Evolutionary conservation across 495 filamentous ascomycete genomes (phyloP).

Genomic region (Hyaloscypha bicolor): DNA sequence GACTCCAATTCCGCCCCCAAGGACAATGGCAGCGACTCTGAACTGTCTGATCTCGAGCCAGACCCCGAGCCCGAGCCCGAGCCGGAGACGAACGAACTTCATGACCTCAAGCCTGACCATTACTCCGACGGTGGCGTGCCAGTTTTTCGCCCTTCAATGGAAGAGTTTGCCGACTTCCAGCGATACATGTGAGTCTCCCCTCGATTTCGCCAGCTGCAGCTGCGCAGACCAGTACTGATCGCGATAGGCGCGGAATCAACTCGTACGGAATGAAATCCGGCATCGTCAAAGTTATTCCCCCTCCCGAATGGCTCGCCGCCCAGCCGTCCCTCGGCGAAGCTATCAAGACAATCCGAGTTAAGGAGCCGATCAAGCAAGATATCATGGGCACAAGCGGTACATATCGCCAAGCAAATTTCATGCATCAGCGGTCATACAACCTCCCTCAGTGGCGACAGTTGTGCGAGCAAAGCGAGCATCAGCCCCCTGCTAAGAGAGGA

Average conservation of each 20-base stretch:
- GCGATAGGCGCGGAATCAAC: slow-evolving; percentile 65
- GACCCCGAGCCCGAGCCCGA: slow-evolving; percentile 17
- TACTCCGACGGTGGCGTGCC: slow-evolving; percentile 87
- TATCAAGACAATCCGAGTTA: slow-evolving; percentile 88
- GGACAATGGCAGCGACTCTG: slow-evolving; percentile 48
- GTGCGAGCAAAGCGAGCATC: slow-evolving; percentile 90
- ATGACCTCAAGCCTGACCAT: slow-evolving; percentile 69
- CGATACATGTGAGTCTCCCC: slow-evolving; percentile 55
- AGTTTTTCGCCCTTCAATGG: slow-evolving; percentile 94
- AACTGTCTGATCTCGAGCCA: slow-evolving; percentile 59
- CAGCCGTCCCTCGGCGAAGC: slow-evolving; percentile 78
- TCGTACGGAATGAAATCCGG: slow-evolving; percentile 96
- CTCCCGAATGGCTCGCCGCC: slow-evolving; percentile 86
- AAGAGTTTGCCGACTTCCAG: slow-evolving; percentile 91
- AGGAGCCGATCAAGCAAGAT: slow-evolving; percentile 96
- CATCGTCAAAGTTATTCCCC: slow-evolving; percentile 94
- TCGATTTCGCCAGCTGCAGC: background rate
- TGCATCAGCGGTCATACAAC: slow-evolving; percentile 94
- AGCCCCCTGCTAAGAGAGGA: slow-evolving; percentile 91
- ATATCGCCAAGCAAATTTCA: slow-evolving; percentile 94
- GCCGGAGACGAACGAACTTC: slow-evolving; percentile 48
- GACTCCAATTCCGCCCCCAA: slow-evolving; percentile 26
- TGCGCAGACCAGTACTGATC: background rate
- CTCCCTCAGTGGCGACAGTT: slow-evolving; percentile 92
- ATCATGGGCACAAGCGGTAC: slow-evolving; percentile 92